Evolutionary conservation across 2,329 filamentous ascomycete genomes (phyloP), one percentile per base, ranked within the genome.

Genomic region (Chalaropsis ovoidea): DNA sequence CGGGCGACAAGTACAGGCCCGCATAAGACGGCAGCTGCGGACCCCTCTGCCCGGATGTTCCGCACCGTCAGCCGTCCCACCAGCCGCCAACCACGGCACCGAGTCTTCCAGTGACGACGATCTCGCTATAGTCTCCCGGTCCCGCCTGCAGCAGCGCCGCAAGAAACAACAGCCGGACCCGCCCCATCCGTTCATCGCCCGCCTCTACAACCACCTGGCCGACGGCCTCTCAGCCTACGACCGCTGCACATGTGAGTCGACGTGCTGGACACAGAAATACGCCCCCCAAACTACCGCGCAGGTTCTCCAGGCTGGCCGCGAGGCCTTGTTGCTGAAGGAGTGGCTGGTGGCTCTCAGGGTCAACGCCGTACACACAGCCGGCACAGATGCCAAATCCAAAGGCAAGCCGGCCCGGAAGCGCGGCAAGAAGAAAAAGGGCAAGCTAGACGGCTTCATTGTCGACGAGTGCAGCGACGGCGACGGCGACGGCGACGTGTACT

Each of bases 201-300:
- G 79, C 1, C 76, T 90, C 1, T 89, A 86, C 70, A 73, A 78
- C 2, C 78, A 80, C 0, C 79, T 96, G 41, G 75, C 79, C 56
- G 79, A 78, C 0, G 79, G 79, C 0, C 78, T 92, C 13, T 92
- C 89, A 3, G 86, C 92, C 0, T 96, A 92, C 71, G 94, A 99
- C 73, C 82, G 77, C 68, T 88, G 86, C 8, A 81, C 81, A 62
- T 95, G 88, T 70, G 93, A 97, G 72, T 79, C 78, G 1, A 76
- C 81, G 35, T 76, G 84, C 8, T 99, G 94, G 94, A 74, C 80
- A 1, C 86, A 93, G 49, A 96, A 97, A 71, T 96, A 97, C 75
- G 84, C 88, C 0, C 94, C 94, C 0, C 76, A 74, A 31, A 78
- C 76, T 43, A 85, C 90, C 1, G 77, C 78, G 3, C 85, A 93